phyloP scores from a whole-genome alignment of 306 rosid species.

The Biancaea sappan region DNA sequence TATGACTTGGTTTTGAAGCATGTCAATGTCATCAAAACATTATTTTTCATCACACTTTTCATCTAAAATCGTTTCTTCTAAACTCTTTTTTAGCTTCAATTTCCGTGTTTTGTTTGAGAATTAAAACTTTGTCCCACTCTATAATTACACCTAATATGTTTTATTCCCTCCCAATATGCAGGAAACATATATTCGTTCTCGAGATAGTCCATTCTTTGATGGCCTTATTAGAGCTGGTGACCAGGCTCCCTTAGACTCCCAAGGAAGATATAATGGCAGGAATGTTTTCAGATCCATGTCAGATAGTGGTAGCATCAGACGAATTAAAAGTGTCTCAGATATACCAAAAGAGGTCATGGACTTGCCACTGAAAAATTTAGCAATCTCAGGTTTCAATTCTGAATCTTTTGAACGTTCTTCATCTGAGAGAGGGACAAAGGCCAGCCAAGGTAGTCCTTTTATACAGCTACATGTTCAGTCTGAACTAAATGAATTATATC shows the following conservation, averaged over 20 bases:
- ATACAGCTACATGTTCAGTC: slow-evolving; percentile 39
- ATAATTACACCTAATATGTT: background rate
- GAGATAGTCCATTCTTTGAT: slow-evolving; percentile 52
- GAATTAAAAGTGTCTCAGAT: slow-evolving; percentile 9
- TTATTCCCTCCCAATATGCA: slow-evolving; percentile 19
- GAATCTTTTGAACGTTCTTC: slow-evolving; percentile 45
- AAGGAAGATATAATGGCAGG: slow-evolving; percentile 1
- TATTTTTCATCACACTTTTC: slow-evolving; percentile 17
- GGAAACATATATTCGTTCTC: slow-evolving; percentile 46
- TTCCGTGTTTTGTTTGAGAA: background rate
- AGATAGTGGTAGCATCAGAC: slow-evolving; percentile 39
- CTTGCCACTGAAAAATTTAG: slow-evolving; percentile 37
- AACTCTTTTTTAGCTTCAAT: background rate
- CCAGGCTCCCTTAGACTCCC: slow-evolving; percentile 33
- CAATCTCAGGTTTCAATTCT: slow-evolving; percentile 33
- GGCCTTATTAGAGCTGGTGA: slow-evolving; percentile 47
- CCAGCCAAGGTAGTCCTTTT: slow-evolving; percentile 42
- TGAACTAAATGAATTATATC: slow-evolving; percentile 32
- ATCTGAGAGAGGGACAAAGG: slow-evolving; percentile 43
- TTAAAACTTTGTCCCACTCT: background rate
- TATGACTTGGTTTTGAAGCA: background rate
- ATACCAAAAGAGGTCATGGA: slow-evolving; percentile 31
- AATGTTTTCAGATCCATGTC: slow-evolving; percentile 35
- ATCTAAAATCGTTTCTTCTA: background rate
- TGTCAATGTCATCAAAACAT: background rate